Evolutionary conservation across 2,329 filamentous ascomycete species (phyloP), one percentile per base, ranked within the genome.

Genomic region (Furcasterigmium furcatum): DNA sequence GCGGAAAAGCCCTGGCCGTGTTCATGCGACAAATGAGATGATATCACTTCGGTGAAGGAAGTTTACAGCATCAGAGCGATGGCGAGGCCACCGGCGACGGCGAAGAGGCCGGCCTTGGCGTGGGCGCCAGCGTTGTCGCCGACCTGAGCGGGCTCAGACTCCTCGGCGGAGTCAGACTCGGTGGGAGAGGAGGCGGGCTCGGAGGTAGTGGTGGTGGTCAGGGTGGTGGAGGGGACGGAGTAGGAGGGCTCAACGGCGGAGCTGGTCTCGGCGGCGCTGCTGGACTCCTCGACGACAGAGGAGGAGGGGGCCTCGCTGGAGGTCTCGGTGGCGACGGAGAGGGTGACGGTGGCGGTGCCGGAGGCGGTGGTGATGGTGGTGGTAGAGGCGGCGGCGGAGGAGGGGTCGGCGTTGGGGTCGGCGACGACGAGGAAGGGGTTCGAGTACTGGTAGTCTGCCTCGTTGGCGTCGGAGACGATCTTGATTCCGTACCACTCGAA

Each of bases 371-470:
- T 65, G 38, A 56, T 39, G 50, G 59, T 59, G 49, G 54, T 46
- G 54, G 58, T 61, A 32, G 44, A 35, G 42, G 64, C 50, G 50
- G 54, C 44, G 49, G 49, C 50, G 49, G 60, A 47, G 46, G 51
- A 53, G 52, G 49, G 38, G 52, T 46, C 40, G 42, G 46, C 46
- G 41, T 46, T 55, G 21, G 49, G 56, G 38, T 49, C 58, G 39
- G 59, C 66, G 45, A 59, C 58, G 57, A 82, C 80, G 58, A 68
- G 55, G 71, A 85, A 85, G 55, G 79, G 79, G 68, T 74, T 75
- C 46, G 78, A 81, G 73, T 76, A 84, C 73, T 85, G 80, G 73
- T 79, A 80, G 50, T 52, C 48, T 58, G 73, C 64, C 10, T 41
- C 51, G 65, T 80, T 59, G 52, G 62, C 64, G 54, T 77, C 72